phyloP scores from a whole-genome alignment of 768 basidiomycete species.

The Suillus alpinus region DNA sequence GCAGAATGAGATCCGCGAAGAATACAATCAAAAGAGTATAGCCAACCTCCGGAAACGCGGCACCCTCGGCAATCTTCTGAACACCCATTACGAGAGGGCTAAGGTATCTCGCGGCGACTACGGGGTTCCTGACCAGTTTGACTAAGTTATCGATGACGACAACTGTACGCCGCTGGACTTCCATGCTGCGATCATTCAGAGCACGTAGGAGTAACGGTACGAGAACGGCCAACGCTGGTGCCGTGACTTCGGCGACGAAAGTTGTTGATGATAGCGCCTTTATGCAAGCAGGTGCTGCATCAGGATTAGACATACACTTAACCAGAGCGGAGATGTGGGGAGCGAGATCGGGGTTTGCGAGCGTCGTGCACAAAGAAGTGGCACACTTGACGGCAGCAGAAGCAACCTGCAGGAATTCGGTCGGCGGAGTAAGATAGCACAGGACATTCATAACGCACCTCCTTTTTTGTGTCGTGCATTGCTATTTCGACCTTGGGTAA shows the following conservation, averaged over 20 bases:
- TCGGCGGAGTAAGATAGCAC: background rate
- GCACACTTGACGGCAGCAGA: slow-evolving; percentile 86
- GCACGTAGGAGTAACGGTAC: slow-evolving; percentile 90
- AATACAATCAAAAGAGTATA: slow-evolving; percentile 3
- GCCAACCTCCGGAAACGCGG: slow-evolving; percentile 91
- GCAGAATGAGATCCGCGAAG: slow-evolving; percentile 12
- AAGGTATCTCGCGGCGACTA: slow-evolving; percentile 85
- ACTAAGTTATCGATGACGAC: slow-evolving; percentile 95
- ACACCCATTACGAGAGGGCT: slow-evolving; percentile 88
- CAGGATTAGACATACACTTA: slow-evolving; percentile 91
- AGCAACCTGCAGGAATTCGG: slow-evolving; percentile 57
- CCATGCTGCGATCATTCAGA: slow-evolving; percentile 93
- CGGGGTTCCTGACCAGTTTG: slow-evolving; percentile 92
- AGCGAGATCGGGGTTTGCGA: slow-evolving; percentile 89
- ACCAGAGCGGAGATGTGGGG: slow-evolving; percentile 89
- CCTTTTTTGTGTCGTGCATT: slow-evolving; percentile 96
- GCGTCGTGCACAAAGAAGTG: slow-evolving; percentile 81
- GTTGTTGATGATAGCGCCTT: slow-evolving; percentile 94
- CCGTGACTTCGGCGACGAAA: slow-evolving; percentile 95
- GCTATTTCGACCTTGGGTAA: slow-evolving; percentile 85
- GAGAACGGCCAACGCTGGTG: slow-evolving; percentile 94
- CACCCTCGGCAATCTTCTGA: slow-evolving; percentile 82
- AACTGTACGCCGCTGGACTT: slow-evolving; percentile 91
- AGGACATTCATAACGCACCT: slow-evolving; percentile 49
- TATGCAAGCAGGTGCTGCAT: slow-evolving; percentile 86